These are phyloP conservation scores for Coemansia sp. DNA, from an alignment of 192 early-diverging fungal species.

Conservation along the genomic window DNA sequence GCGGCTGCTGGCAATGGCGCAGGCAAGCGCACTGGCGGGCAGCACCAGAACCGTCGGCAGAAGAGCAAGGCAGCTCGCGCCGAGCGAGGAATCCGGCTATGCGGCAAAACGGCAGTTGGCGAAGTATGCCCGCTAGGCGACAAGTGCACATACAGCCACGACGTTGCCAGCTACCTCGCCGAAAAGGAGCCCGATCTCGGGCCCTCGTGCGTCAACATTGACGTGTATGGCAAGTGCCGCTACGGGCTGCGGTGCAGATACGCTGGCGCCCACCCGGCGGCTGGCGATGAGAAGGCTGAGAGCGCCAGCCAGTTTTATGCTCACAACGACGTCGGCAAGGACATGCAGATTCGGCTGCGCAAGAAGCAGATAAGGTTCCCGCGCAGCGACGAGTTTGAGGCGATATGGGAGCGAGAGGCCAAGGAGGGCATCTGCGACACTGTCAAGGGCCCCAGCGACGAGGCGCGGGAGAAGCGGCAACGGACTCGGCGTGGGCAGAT, in stretches of 20 bases:
- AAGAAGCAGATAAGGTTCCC: conserved; percentile 51
- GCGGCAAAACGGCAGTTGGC: conserved; percentile 56
- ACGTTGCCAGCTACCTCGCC: conserved; percentile 71
- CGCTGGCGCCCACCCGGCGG: conserved; percentile 59
- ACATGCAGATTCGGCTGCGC: conserved; percentile 37
- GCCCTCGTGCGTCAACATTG: conserved; percentile 68
- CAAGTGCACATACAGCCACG: conserved; percentile 80
- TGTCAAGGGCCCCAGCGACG: conserved; percentile 5
- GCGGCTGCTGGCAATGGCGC: not conserved
- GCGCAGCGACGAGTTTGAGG: conserved; percentile 44
- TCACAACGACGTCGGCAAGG: conserved; percentile 26
- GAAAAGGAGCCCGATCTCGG: conserved; percentile 81
- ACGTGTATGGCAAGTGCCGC: conserved; percentile 69
- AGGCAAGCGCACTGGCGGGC: conserved; percentile 8
- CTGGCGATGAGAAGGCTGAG: conserved; percentile 59
- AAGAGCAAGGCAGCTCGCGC: conserved; percentile 9
- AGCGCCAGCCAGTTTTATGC: conserved; percentile 7
- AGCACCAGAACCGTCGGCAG: conserved; percentile 25
- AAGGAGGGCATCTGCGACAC: not conserved
- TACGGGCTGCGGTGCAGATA: conserved; percentile 71
- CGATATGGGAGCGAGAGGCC: conserved; percentile 28
- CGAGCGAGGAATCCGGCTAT: conserved; percentile 45
- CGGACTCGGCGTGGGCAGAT: conserved; percentile 26
- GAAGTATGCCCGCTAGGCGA: conserved; percentile 59
- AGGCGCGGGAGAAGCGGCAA: conserved; percentile 15